A percentile compares a stretch with the other conserved stretches of the same genome.
These are phyloP conservation scores for Tetrahymena elliotti DNA, from an alignment of 73 alveolate species.

Conservation along the genomic window DNA sequence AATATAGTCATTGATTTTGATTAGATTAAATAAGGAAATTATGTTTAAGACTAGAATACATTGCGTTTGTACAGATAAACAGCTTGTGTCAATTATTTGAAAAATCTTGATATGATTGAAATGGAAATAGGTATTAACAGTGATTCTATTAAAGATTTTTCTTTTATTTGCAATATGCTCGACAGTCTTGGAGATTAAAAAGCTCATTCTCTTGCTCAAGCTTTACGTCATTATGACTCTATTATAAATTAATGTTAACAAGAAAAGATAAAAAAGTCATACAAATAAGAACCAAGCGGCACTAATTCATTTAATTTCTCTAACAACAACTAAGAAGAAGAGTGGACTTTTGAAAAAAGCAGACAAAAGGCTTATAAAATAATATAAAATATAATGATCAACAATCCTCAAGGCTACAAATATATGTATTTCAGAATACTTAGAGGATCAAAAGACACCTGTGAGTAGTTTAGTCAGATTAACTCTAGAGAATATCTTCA, in stretches of 20 bases:
- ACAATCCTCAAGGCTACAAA: not conserved
- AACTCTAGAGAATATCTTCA: not conserved
- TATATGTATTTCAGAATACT: not conserved
- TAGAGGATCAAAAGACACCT: not conserved
- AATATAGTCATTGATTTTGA: not conserved
- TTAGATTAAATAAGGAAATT: not conserved
- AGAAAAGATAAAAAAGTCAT: not conserved
- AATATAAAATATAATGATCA: not conserved
- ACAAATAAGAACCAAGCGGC: not conserved
- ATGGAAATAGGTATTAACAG: not conserved
- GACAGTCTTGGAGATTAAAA: not conserved
- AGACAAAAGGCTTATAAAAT: not conserved
- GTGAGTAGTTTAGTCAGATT: not conserved
- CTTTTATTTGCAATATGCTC: not conserved
- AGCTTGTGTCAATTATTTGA: not conserved
- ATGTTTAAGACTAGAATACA: not conserved
- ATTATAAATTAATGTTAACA: not conserved
- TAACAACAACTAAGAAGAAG: not conserved
- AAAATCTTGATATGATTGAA: not conserved
- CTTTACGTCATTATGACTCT: not conserved
- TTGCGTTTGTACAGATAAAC: not conserved
- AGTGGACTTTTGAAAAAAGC: not conserved
- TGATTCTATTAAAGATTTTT: not conserved
- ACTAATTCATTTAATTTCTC: not conserved
- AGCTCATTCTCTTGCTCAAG: not conserved